Conservation (phyloP, 257 asterid genomes). For the Solanum pimpinellifolium region DNA sequence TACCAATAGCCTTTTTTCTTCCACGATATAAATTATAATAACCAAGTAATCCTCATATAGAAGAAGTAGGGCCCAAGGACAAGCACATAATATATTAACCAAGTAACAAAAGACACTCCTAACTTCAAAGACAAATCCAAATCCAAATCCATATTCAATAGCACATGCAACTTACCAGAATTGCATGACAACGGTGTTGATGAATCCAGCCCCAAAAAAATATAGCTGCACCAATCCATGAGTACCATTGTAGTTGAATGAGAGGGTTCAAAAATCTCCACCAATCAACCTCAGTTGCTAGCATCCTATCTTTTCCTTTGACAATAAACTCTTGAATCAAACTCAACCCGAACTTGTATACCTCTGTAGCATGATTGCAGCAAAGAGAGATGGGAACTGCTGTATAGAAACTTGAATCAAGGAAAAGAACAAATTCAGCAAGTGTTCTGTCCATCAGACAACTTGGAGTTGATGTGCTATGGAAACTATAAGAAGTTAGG, state of each 20-base stretch:
- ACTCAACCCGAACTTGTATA: slow-evolving; percentile 28
- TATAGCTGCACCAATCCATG: slow-evolving; percentile 67
- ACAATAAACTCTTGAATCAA: slow-evolving; percentile 42
- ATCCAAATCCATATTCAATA: background rate
- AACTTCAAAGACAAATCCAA: background rate
- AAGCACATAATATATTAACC: background rate
- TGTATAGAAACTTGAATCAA: slow-evolving; percentile 53
- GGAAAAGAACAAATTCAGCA: slow-evolving; percentile 12
- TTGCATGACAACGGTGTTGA: slow-evolving; percentile 63
- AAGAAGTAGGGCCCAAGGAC: background rate
- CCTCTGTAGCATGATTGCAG: slow-evolving; percentile 43
- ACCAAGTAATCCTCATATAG: background rate
- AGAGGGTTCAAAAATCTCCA: slow-evolving; percentile 48
- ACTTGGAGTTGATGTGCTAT: background rate
- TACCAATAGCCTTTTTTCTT: background rate
- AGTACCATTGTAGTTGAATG: slow-evolving; percentile 54
- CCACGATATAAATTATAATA: background rate
- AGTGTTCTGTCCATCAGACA: background rate
- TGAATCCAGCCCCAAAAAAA: slow-evolving; percentile 81
- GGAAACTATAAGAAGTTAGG: background rate
- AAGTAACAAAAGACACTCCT: background rate
- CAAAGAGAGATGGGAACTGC: slow-evolving; percentile 90
- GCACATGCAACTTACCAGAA: slow-evolving; percentile 45
- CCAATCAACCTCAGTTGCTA: slow-evolving; percentile 25
- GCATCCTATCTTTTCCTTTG: slow-evolving; percentile 55